These are phyloP conservation scores for Trapa incisa DNA, from an alignment of 345 rosid genomes.

Conservation along the genomic window DNA sequence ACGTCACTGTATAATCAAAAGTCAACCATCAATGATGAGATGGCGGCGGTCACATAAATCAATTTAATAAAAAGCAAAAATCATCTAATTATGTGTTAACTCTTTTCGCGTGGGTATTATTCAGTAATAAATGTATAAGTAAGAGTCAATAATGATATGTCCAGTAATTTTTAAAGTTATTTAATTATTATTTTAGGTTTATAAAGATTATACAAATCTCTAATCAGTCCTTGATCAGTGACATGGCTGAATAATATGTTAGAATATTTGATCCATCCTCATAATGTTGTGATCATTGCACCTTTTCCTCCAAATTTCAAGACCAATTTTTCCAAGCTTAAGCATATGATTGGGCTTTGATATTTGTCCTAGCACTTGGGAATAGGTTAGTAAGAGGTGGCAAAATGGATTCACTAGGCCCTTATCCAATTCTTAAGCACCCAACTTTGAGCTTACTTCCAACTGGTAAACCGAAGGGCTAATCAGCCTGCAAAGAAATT, in stretches of 20 bases:
- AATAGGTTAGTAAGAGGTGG: conserved; percentile 54
- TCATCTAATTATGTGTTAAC: too few species aligned
- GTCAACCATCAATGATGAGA: too few species aligned
- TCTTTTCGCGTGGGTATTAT: too few species aligned
- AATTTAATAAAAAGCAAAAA: too few species aligned
- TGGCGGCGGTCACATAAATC: too few species aligned
- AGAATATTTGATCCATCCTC: neutral
- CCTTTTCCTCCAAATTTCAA: neutral
- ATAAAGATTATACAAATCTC: too few species aligned
- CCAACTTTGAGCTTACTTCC: conserved; percentile 81
- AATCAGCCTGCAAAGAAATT: too few species aligned
- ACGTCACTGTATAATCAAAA: too few species aligned
- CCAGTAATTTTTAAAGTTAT: too few species aligned
- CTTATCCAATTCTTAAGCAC: conserved; percentile 30
- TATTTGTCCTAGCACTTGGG: conserved; percentile 36
- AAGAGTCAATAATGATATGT: too few species aligned
- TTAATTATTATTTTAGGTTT: too few species aligned
- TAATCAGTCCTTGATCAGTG: neutral
- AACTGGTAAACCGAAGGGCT: conserved; percentile 4
- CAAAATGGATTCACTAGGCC: conserved; percentile 39
- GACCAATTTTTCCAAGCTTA: neutral
- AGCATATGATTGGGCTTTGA: neutral
- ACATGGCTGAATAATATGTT: neutral
- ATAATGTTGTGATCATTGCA: neutral
- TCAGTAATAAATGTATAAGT: too few species aligned